These are phyloP conservation scores for Puccinia coronata DNA, from an alignment of 1,284 basidiomycete species.

Conservation along the genomic window DNA sequence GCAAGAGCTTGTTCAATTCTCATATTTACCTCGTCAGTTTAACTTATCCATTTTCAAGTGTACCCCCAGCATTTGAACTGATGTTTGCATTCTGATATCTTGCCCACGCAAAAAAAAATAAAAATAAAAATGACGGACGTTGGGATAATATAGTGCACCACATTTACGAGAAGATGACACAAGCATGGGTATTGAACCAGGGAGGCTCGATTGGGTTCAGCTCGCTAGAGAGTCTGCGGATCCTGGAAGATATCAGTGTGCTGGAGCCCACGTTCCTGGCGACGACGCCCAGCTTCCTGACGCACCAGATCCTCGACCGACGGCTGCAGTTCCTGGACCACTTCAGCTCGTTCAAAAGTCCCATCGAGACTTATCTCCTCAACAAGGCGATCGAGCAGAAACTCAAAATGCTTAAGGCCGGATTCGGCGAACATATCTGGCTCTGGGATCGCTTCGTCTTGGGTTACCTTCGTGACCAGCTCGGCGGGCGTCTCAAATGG, in stretches of 20 bases:
- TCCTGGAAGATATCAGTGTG: slow-evolving; percentile 40
- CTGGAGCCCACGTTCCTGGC: slow-evolving; percentile 31
- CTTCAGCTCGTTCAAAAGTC: slow-evolving; percentile 31
- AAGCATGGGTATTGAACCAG: slow-evolving; percentile 30
- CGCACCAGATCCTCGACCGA: no score
- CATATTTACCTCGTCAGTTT: slow-evolving; percentile 48
- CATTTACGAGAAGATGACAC: slow-evolving; percentile 43
- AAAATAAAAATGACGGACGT: neutral
- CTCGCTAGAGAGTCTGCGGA: slow-evolving; percentile 6
- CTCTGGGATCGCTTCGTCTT: slow-evolving; percentile 45
- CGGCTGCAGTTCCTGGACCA: slow-evolving; percentile 32
- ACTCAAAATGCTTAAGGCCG: slow-evolving; percentile 26
- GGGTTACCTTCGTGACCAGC: slow-evolving; percentile 29
- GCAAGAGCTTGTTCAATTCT: slow-evolving; percentile 41
- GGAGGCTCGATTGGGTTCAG: slow-evolving; percentile 48
- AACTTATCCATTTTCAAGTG: no score
- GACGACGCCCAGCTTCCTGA: slow-evolving; percentile 29
- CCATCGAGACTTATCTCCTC: slow-evolving; percentile 37
- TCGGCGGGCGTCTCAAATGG: slow-evolving; percentile 45
- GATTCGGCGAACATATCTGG: slow-evolving; percentile 45
- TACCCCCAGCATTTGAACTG: neutral
- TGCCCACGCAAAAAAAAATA: no score
- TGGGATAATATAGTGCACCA: slow-evolving; percentile 24
- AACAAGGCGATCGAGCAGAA: slow-evolving; percentile 45
- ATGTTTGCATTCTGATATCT: neutral